A percentile compares a stretch with the other conserved stretches of the same genome.
phyloP scores from a whole-genome alignment of 345 rosid species.

The Zanthoxylum bungeanum region DNA sequence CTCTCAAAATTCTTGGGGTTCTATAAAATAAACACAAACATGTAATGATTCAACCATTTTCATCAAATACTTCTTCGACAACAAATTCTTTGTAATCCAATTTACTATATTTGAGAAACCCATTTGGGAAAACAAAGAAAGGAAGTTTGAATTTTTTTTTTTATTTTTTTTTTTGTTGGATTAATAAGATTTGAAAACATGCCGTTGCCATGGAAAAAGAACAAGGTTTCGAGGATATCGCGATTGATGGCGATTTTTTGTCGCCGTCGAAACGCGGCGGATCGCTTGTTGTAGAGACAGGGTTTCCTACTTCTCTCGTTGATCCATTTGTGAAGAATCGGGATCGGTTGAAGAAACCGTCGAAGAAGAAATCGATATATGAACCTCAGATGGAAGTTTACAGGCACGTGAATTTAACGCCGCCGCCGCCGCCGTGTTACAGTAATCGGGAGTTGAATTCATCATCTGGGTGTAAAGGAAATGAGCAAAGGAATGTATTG shows the following conservation, averaged over 20 bases:
- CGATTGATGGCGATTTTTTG: constrained; percentile 64
- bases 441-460: background rate
- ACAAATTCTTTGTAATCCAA: background rate
- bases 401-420: constrained; percentile 6
- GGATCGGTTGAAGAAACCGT: constrained; percentile 57
- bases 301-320: constrained; percentile 84
- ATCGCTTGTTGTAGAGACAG: constrained; percentile 80
- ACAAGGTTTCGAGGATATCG: constrained; percentile 47
- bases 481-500: background rate
- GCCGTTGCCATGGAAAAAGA: constrained; percentile 84
- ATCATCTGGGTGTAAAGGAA: background rate
- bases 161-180: background rate
- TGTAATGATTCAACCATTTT: background rate
- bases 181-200: constrained; percentile 18
- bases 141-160: too few relatives aligned
- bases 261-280: constrained; percentile 65
- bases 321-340: constrained; percentile 85
- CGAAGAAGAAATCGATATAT: constrained; percentile 27
- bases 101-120: background rate
- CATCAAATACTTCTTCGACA: background rate
- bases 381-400: constrained; percentile 22
- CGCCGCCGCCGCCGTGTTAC: constrained; percentile 14
- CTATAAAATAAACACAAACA: background rate
- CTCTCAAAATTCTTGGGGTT: background rate
- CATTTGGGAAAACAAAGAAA: background rate